Evolutionary conservation across 169 alveolate species (phyloP).

Genomic region (Cryptosporidium muris): DNA sequence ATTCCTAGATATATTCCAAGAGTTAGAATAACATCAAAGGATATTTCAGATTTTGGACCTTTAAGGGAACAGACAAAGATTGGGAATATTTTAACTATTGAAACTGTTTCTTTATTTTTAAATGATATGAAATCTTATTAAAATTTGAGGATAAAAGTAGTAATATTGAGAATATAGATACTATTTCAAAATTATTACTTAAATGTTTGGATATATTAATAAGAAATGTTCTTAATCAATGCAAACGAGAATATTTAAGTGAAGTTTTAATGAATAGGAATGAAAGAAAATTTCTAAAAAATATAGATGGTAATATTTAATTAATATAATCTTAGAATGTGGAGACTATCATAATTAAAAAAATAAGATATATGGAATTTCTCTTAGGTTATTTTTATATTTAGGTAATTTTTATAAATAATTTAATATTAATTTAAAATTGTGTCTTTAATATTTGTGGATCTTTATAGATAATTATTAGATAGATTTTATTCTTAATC

Average conservation of each 20-base stretch:
- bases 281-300: conserved; percentile 23
- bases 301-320: not conserved
- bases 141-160: not conserved
- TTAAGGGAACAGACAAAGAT: conserved; percentile 52
- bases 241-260: conserved; percentile 44
- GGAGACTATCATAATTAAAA: not conserved
- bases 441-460: not conserved
- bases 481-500: not conserved
- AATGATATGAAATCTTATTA: not conserved
- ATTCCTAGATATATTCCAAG: conserved; percentile 25
- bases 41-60: conserved; percentile 68
- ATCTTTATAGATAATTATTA: not conserved
- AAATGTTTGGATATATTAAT: conserved; percentile 39
- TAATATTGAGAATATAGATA: not conserved
- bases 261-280: conserved; percentile 42
- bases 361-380: not conserved
- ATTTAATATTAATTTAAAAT: not conserved
- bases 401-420: too few relatives aligned
- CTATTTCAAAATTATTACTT: not conserved
- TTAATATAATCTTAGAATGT: not conserved
- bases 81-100: conserved; percentile 55
- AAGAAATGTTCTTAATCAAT: conserved; percentile 35
- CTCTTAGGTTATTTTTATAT: too few relatives aligned
- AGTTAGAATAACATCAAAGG: conserved; percentile 22
- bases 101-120: conserved; percentile 41